These are phyloP conservation scores for Fraxinus velutina DNA, from an alignment of 305 asterid species.

Conservation along the genomic window DNA sequence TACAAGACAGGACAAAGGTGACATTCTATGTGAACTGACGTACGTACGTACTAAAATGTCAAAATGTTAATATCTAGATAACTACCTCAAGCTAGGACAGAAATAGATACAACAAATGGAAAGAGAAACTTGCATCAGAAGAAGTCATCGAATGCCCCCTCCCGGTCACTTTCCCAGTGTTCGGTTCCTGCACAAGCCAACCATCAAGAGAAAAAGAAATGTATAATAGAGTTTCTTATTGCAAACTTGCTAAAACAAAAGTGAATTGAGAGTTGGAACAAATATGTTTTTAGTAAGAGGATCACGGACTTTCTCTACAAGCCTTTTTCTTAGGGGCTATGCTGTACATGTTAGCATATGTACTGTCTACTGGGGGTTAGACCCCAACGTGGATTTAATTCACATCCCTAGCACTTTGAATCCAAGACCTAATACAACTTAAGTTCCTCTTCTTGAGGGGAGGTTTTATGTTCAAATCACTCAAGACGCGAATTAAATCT, in stretches of 20 bases:
- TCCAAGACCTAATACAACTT: neutral
- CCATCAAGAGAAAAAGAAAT: conserved; percentile 60
- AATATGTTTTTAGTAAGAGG: conserved; percentile 30
- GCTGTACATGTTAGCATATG: neutral
- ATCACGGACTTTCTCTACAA: conserved; percentile 15
- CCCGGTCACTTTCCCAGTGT: conserved; percentile 77
- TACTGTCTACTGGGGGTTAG: neutral
- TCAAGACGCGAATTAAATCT: neutral
- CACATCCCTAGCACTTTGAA: neutral
- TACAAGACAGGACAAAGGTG: conserved; percentile 39
- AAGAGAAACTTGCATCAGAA: conserved; percentile 74
- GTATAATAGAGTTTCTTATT: conserved; percentile 37
- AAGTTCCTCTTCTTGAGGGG: neutral
- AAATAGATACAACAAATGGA: conserved; percentile 45
- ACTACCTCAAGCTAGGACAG: conserved; percentile 47
- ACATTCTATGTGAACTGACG: conserved; percentile 38
- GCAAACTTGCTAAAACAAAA: conserved; percentile 33
- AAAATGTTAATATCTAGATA: conserved; percentile 47
- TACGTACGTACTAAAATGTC: conserved; percentile 40
- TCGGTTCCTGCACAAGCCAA: conserved; percentile 88
- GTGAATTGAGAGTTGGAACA: conserved; percentile 32
- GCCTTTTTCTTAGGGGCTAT: neutral
- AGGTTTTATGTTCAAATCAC: neutral
- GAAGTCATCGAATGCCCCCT: conserved; percentile 96
- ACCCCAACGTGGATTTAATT: neutral